Percentiles rank a stretch among this genome's conserved stretches.
Evolutionary conservation across 1,284 basidiomycete species (phyloP).

Genomic region (Papiliotrema flavescens): DNA sequence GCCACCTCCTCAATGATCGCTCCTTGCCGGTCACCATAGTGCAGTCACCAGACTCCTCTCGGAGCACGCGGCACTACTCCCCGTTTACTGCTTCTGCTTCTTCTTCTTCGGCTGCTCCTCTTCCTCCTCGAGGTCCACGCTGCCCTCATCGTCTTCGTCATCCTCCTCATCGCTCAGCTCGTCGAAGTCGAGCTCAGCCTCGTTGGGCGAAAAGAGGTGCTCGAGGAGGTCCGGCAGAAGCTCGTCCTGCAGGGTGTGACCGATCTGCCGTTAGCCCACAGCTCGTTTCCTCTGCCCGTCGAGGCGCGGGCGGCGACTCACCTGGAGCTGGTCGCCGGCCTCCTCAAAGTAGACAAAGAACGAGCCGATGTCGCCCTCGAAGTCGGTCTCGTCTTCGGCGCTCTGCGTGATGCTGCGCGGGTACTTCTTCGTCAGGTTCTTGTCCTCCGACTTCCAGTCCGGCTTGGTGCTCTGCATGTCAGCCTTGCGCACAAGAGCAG

Average conservation of each 20-base stretch:
- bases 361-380: conserved; percentile 49
- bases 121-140: conserved; percentile 47
- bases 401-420: conserved; percentile 36
- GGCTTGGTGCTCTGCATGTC: conserved; percentile 36
- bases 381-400: conserved; percentile 25
- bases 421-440: conserved; percentile 49
- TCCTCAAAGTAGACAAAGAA: conserved; percentile 53
- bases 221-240: conserved; percentile 40
- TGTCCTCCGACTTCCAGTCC: conserved; percentile 52
- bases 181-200: conserved; percentile 22
- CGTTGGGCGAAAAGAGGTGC: conserved; percentile 39
- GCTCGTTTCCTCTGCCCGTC: background rate
- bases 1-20: too few species aligned
- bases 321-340: conserved; percentile 31
- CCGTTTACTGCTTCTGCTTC: conserved; percentile 17
- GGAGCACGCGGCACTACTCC: background rate
- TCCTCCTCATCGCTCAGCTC: conserved; percentile 37
- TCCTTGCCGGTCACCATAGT: too few species aligned
- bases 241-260: conserved; percentile 28
- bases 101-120: conserved; percentile 37
- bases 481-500: background rate
- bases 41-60: background rate
- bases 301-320: conserved; percentile 12
- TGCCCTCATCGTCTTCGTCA: conserved; percentile 38
- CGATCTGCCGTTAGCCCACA: conserved; percentile 14